These are phyloP conservation scores for Fraxinus sp. DNA, from an alignment of 305 asterid genomes.

Conservation along the genomic window DNA sequence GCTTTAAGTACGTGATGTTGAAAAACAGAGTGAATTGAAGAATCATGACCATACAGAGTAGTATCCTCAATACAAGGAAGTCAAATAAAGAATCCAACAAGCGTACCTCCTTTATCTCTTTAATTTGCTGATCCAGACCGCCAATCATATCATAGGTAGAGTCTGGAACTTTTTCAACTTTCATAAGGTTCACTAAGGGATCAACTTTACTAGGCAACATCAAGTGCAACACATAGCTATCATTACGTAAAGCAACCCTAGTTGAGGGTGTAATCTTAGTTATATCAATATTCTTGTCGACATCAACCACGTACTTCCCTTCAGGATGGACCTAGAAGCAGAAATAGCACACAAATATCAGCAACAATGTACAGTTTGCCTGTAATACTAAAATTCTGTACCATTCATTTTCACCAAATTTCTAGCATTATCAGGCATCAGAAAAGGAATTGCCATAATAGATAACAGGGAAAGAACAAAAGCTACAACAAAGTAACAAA, in stretches of 20 bases:
- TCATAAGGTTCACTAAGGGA: constrained; percentile 98
- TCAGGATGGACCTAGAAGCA: constrained; percentile 79
- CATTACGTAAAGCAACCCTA: constrained; percentile 95
- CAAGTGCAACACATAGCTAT: constrained; percentile 93
- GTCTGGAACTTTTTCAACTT: constrained; percentile 96
- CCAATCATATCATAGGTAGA: constrained; percentile 99
- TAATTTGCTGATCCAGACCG: constrained; percentile 98
- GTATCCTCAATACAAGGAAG: constrained; percentile 1
- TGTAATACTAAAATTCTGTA: neutral
- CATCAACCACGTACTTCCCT: constrained; percentile 93
- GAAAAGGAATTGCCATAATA: neutral
- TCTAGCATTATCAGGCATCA: neutral
- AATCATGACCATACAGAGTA: neutral
- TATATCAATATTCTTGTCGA: constrained; percentile 88
- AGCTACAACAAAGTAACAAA: neutral
- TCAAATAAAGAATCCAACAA: neutral
- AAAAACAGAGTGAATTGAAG: neutral
- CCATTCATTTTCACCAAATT: neutral
- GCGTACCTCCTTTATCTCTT: constrained; percentile 90
- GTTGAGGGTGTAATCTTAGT: constrained; percentile 95
- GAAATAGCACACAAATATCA: constrained; percentile 22
- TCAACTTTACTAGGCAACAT: constrained; percentile 93
- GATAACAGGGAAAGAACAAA: neutral
- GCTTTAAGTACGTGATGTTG: neutral
- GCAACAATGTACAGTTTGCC: neutral